A percentile compares a stretch with the other conserved stretches of the same genome.
These are phyloP conservation scores for Voacanga thouarsii DNA, from an alignment of 257 asterid species.

Conservation along the genomic window DNA sequence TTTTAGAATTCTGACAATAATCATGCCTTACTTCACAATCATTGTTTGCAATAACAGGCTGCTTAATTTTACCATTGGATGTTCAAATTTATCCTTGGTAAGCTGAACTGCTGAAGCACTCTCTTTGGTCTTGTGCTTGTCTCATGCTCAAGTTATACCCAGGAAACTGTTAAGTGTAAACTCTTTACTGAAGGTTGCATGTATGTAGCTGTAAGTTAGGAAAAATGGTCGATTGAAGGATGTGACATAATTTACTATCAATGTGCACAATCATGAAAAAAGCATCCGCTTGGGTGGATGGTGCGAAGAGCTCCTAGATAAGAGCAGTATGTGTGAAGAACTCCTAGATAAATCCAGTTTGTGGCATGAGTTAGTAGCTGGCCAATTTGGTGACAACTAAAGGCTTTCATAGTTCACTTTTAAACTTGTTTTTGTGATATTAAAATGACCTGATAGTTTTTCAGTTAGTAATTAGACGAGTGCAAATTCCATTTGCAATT, in stretches of 20 bases:
- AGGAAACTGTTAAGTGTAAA: not conserved
- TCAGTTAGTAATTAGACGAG: not conserved
- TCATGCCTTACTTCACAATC: not conserved
- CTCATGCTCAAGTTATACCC: not conserved
- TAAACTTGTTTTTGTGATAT: not conserved
- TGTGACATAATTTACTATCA: not conserved
- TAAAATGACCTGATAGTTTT: not conserved
- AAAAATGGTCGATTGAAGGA: not conserved
- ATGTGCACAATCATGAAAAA: not conserved
- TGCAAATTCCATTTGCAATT: not conserved
- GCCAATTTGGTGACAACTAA: not conserved
- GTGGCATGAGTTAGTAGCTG: not conserved
- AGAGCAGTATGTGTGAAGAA: not conserved
- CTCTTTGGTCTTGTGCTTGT: not conserved
- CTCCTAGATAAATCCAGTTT: not conserved
- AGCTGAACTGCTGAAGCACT: not conserved
- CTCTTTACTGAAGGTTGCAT: not conserved
- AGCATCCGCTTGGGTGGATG: not conserved
- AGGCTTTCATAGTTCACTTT: not conserved
- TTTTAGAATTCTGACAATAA: not conserved
- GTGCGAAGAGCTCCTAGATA: not conserved
- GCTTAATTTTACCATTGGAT: not conserved
- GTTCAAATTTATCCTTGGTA: not conserved
- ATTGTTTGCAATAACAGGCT: not conserved
- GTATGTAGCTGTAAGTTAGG: not conserved